A percentile compares a stretch with the other conserved stretches of the same genome.
phyloP scores from a whole-genome alignment of 441 rosid species.

The Adansonia rubrostipa region DNA sequence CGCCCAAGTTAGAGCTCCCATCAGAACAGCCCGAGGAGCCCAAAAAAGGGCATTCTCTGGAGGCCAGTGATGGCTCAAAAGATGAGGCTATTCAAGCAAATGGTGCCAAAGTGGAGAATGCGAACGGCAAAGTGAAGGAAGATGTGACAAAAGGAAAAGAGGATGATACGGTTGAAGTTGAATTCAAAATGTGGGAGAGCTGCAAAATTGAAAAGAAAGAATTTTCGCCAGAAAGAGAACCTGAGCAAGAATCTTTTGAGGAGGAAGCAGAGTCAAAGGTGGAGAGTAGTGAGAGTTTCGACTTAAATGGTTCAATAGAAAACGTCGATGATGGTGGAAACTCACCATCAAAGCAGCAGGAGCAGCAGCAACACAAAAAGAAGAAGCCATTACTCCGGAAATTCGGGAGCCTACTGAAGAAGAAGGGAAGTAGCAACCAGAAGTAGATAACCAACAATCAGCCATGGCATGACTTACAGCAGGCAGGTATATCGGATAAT shows the following conservation, averaged over 20 bases:
- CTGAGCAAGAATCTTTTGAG: slow-evolving; percentile 69
- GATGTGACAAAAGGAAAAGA: slow-evolving; percentile 54
- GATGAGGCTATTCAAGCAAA: slow-evolving; percentile 39
- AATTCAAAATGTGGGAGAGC: slow-evolving; percentile 96
- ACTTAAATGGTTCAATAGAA: slow-evolving; percentile 65
- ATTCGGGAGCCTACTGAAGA: slow-evolving; percentile 86
- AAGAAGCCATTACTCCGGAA: slow-evolving; percentile 84
- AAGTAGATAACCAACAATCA: slow-evolving; percentile 41
- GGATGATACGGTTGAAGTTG: slow-evolving; percentile 71
- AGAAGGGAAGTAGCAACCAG: slow-evolving; percentile 67
- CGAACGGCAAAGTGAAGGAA: slow-evolving; percentile 54
- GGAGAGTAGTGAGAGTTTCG: slow-evolving; percentile 57
- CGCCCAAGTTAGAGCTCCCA: slow-evolving; percentile 46
- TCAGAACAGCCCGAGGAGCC: slow-evolving; percentile 42
- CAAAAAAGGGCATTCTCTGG: slow-evolving; percentile 44
- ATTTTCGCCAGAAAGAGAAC: slow-evolving; percentile 72
- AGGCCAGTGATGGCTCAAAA: slow-evolving; percentile 40
- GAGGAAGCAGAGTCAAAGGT: slow-evolving; percentile 70
- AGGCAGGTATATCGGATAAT: slow-evolving; percentile 37
- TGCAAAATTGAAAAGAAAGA: slow-evolving; percentile 96
- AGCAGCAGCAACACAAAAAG: slow-evolving; percentile 66
- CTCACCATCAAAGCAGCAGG: slow-evolving; percentile 51
- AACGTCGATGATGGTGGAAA: slow-evolving; percentile 53
- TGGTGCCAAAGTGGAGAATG: slow-evolving; percentile 40
- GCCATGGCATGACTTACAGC: too few species aligned